phyloP scores from a whole-genome alignment of 129 eudicot genomes.

The Kitagawia praeruptora region DNA sequence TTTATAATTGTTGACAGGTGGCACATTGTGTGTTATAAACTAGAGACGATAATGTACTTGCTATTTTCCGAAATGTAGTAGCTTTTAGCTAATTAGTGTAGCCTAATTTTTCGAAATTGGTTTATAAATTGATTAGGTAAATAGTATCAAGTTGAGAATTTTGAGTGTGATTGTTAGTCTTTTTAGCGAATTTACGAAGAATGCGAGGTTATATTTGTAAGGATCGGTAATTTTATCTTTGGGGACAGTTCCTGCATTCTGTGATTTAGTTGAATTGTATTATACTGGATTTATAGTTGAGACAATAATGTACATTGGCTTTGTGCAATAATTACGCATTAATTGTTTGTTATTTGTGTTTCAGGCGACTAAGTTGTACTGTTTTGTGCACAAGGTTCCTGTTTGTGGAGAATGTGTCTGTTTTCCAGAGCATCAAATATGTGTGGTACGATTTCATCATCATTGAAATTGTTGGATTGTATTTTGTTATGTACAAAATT shows the following conservation, averaged over 20 bases:
- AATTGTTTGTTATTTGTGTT: background rate
- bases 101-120: no score
- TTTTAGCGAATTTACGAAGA: background rate
- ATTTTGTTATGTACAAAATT: background rate
- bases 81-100: no score
- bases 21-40: no score
- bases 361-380: conserved; percentile 95
- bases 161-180: background rate
- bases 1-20: no score
- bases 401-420: conserved; percentile 99
- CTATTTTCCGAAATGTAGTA: background rate
- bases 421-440: conserved; percentile 78
- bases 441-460: conserved; percentile 51
- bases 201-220: background rate
- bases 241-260: background rate
- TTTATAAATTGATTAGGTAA: no score
- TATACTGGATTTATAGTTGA: no score
- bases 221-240: background rate
- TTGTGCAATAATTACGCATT: background rate
- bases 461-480: background rate
- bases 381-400: conserved; percentile 96
- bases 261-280: background rate
- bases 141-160: background rate
- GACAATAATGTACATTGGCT: background rate
- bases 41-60: no score